Evolutionary conservation across 2,329 filamentous ascomycete species (phyloP).

Genomic region (Fonsecaea pedrosoi): DNA sequence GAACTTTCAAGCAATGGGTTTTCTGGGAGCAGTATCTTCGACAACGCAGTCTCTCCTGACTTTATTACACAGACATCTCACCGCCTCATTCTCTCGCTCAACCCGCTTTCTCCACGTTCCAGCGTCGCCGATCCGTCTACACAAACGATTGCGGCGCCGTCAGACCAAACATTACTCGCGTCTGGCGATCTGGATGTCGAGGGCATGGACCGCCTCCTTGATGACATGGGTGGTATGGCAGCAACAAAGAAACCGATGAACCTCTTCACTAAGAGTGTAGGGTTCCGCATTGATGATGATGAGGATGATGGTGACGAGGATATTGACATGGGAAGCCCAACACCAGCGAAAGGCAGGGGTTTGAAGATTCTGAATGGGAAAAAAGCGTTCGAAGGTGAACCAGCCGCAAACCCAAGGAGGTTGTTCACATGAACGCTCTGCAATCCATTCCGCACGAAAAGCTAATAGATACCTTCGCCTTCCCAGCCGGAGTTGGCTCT

Average conservation of each 20-base stretch:
- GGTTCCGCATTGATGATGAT: slow-evolving; percentile 28
- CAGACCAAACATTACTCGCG: slow-evolving; percentile 51
- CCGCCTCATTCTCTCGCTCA: slow-evolving; percentile 33
- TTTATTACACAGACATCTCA: slow-evolving; percentile 34
- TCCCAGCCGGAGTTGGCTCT: neutral
- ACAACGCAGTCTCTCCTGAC: slow-evolving; percentile 19
- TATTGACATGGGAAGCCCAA: slow-evolving; percentile 33
- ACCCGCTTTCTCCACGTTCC: slow-evolving; percentile 21
- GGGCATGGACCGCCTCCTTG: slow-evolving; percentile 56
- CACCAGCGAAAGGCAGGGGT: slow-evolving; percentile 22
- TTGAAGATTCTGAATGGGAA: slow-evolving; percentile 19
- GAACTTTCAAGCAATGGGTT: neutral
- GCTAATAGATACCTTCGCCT: neutral
- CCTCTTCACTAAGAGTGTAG: slow-evolving; percentile 29
- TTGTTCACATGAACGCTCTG: slow-evolving; percentile 25
- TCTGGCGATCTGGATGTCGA: slow-evolving; percentile 55
- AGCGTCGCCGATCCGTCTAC: slow-evolving; percentile 19
- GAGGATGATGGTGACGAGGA: slow-evolving; percentile 22
- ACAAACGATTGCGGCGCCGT: slow-evolving; percentile 12
- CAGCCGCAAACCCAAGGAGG: slow-evolving; percentile 25
- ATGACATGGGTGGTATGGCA: slow-evolving; percentile 45
- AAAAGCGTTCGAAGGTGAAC: slow-evolving; percentile 7
- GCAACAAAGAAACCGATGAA: slow-evolving; percentile 25
- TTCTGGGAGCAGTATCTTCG: slow-evolving; percentile 19
- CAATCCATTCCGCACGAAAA: neutral